Conservation (phyloP, 139 green algal species). For the Asterochloris erici region DNA sequence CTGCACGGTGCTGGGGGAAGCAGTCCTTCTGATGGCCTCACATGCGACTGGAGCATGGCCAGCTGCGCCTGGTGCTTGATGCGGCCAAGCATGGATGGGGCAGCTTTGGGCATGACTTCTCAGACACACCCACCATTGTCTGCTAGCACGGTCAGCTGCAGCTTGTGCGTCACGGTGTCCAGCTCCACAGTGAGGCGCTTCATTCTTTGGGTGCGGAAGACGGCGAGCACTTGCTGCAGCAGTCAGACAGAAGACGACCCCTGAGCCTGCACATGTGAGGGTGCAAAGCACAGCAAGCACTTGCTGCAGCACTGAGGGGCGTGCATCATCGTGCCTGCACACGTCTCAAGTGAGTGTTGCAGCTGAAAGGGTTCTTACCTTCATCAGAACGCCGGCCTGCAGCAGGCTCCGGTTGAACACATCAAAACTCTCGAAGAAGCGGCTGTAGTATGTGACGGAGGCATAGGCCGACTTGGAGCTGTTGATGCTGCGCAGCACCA, state of each 20-base stretch:
- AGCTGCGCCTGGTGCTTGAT: no score
- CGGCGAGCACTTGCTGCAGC: slow-evolving; percentile 51
- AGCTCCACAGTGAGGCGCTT: slow-evolving; percentile 45
- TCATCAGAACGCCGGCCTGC: slow-evolving; percentile 58
- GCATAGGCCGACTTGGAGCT: slow-evolving; percentile 62
- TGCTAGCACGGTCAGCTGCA: slow-evolving; percentile 44
- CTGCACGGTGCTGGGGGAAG: no score
- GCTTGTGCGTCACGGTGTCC: slow-evolving; percentile 14
- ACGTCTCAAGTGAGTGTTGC: neutral
- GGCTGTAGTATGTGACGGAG: slow-evolving; percentile 45
- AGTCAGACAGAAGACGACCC: neutral
- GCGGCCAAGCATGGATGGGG: no score
- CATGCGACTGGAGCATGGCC: no score
- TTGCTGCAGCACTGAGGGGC: neutral
- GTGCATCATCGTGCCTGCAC: neutral
- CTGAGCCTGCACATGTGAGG: neutral
- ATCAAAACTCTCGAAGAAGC: slow-evolving; percentile 62
- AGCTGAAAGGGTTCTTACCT: slow-evolving; percentile 35
- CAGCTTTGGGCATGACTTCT: no score
- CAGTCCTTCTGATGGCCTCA: no score
- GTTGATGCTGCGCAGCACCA: slow-evolving; percentile 69
- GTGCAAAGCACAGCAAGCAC: neutral
- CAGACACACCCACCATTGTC: slow-evolving; percentile 47
- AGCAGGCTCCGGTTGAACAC: slow-evolving; percentile 48
- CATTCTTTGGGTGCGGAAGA: slow-evolving; percentile 51